Evolutionary conservation across 371 early-diverging fungal species (phyloP), one percentile per base, ranked within the genome.

Genomic region (Apophysomyces variabilis): DNA sequence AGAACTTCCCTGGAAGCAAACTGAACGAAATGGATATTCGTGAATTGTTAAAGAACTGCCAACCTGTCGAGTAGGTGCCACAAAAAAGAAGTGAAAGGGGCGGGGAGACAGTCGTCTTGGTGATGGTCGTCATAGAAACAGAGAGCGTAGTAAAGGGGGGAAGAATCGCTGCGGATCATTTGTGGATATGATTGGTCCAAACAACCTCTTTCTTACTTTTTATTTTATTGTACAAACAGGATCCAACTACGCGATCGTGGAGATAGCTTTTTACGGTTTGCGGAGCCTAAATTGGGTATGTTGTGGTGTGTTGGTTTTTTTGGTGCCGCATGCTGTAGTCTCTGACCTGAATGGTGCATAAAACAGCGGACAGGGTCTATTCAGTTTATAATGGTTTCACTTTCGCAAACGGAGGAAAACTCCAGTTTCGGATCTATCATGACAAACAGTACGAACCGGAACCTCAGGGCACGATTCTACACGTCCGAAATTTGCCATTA

Each of bases 11-110:
- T 26, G 37, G 54, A 8, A 66, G 70, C 32, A 4, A 50, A 18
- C 67, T 82, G n/a, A 68, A 62, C 56, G 83, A 82, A 60, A 64
- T 61, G 13, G 83, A 82, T 61, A 62, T 82, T 14, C 71, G 75
- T 46, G 66, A 65, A 5, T 65, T 82, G 56, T 57, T 82, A 18
- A 78, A 82, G 39, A 68, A 74, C 61, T 82, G 75, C 64, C 74
- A 72, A 68, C 80, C 83, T 18, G 60, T 66, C 18, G 79, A 82
- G 83, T 82, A 76, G 62, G 76, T 69, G 36, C 62, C 47, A 39
- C 7, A n/a, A 45, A 45, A 45, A 45, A 26, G 32, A 26, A 26
- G 32, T 0, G 32, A 26, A 3, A 26, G 3, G 32, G 32, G 32
- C 32, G 54, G 54, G 47, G n/a, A n/a, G n/a, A 50, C 50, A 37